Evolutionary conservation across 2,329 filamentous ascomycete species (phyloP).

Genomic region (Zasmidium angulare): DNA sequence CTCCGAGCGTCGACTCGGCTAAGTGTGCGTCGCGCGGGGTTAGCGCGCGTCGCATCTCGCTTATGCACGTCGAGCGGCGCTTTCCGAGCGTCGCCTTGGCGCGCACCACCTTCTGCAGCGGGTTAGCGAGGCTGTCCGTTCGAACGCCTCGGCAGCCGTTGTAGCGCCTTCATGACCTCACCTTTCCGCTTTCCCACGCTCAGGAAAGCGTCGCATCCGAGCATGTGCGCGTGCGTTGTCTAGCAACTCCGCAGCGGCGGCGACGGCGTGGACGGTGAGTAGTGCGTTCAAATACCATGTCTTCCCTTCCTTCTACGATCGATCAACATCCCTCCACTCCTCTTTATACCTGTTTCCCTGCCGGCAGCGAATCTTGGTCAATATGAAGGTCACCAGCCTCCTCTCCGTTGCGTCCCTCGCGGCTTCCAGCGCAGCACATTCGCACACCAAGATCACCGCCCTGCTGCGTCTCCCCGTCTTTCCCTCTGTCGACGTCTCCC

Average conservation of each 20-base stretch:
- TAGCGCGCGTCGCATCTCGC: too few species aligned
- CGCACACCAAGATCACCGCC: not conserved
- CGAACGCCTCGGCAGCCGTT: not conserved
- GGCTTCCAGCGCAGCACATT: not conserved
- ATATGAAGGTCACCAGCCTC: conserved; percentile 1
- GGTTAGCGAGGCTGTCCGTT: not conserved
- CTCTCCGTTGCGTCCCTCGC: not conserved
- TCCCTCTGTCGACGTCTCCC: conserved; percentile 1
- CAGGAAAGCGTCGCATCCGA: not conserved
- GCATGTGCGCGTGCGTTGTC: not conserved
- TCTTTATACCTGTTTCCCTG: not conserved
- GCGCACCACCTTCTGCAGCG: too few species aligned
- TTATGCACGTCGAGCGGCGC: too few species aligned
- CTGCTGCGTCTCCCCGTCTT: not conserved
- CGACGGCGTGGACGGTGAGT: not conserved
- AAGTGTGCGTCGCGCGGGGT: too few species aligned
- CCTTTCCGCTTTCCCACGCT: not conserved
- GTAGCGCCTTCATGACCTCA: not conserved
- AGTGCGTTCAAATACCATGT: not conserved
- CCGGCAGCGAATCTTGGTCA: not conserved
- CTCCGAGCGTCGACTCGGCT: too few species aligned
- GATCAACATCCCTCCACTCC: not conserved
- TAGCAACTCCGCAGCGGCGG: not conserved
- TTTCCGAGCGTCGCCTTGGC: not conserved
- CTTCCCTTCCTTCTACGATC: not conserved